Conservation (phyloP, 306 rosid genomes). For the Herpetospermum pedunculosum region DNA sequence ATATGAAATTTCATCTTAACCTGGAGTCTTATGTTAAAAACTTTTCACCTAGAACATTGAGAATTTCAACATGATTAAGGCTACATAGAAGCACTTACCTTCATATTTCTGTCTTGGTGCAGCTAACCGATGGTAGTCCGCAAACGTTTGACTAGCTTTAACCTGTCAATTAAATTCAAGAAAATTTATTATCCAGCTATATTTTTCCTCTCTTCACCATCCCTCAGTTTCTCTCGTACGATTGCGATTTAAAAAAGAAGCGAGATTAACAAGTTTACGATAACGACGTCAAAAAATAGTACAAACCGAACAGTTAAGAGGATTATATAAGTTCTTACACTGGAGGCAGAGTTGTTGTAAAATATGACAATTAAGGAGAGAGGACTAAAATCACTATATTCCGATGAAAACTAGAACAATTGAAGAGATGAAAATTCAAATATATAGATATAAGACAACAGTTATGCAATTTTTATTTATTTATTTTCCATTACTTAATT, state of each 20-base stretch:
- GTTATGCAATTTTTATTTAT: neutral
- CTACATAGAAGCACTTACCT: slow-evolving; percentile 28
- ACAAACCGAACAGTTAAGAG: neutral
- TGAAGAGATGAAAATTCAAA: neutral
- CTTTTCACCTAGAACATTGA: neutral
- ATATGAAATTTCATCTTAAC: neutral
- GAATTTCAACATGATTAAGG: neutral
- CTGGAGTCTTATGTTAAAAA: neutral
- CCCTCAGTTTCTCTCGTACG: neutral
- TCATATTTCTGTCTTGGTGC: slow-evolving; percentile 43
- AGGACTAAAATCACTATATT: neutral
- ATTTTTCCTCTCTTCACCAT: neutral
- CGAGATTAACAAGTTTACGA: neutral
- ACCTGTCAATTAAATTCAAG: slow-evolving; percentile 26
- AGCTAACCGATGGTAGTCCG: slow-evolving; percentile 64
- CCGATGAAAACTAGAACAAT: neutral
- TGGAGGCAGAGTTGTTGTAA: neutral
- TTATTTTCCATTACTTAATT: too few relatives aligned
- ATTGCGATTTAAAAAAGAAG: neutral
- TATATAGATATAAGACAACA: neutral
- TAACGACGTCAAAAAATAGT: neutral
- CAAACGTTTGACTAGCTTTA: slow-evolving; percentile 39
- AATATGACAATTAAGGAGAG: neutral
- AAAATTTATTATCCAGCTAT: neutral
- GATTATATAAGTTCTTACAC: neutral